Base-by-base conservation (phyloP, 257 asterid species). In the Echium plantagineum region DNA sequence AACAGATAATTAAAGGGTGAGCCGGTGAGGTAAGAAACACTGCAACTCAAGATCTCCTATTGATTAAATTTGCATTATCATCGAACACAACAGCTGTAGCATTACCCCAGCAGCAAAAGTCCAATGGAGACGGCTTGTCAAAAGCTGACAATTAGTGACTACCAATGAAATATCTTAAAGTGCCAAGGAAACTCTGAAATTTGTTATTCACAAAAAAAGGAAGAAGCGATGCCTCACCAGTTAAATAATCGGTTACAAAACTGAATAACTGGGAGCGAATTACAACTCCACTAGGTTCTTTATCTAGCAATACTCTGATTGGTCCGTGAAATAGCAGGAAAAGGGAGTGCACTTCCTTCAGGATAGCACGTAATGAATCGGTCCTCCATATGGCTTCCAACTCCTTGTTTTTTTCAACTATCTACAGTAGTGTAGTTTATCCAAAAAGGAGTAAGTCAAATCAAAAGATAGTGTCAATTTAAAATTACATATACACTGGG, bases 41-140 rank as follows among this genome's bases (percentile, higher is more conserved):
- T 73, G 79, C 76, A 72, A 64, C 84, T 63, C 80, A 81, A 52
- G 79, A 81, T 81, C 77, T 75, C 86, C 84, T 78, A 78, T 75
- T 71, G 91, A 86, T 78, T 75, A 84, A 74, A n/a, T 75, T 82
- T 79, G 74, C 80, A 87, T 48, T 77, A 78, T 72, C 86, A 77
- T 84, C 81, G 72, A 83, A 82, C 69, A 76, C 90, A 75, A 96
- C 90, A 78, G 74, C 87, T 82, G 87, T 84, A 76, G 83, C 87
- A 81, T 91, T 88, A 88, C 96, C 96, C 90, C 94, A 82, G 95
- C 98, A 93, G 94, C 98, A 83, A 83, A 72, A 84, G 72, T 82
- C 87, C 94, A 82, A 83, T 64, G 94, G 82, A 82, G 94, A 79
- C 83, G 83, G 84, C 86, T 78, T 93, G 86, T 86, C 84, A 85